A percentile compares a stretch with the other conserved stretches of the same genome.
phyloP scores from a whole-genome alignment of 2,329 filamentous ascomycete genomes.

The Cladophialophora psammophila region DNA sequence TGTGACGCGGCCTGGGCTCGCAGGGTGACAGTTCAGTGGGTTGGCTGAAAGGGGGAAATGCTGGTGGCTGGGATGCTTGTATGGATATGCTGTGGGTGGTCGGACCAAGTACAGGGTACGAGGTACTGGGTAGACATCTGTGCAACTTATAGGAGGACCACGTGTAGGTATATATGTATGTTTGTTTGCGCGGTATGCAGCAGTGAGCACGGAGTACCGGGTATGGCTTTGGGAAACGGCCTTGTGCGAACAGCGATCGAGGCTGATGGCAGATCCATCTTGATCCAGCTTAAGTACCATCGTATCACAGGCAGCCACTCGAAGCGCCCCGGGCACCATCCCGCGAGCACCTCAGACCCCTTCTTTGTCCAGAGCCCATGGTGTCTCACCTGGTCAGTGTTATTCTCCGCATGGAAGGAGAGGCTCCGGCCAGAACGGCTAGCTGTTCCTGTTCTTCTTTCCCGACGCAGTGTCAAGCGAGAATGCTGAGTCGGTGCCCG shows the following conservation, averaged over 20 bases:
- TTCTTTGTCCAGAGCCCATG: background rate
- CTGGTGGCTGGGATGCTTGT: background rate
- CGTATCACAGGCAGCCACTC: background rate
- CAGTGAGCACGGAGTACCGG: background rate
- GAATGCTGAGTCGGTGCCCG: background rate
- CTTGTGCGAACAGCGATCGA: background rate
- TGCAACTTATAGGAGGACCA: background rate
- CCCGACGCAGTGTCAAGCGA: background rate
- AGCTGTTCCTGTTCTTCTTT: background rate
- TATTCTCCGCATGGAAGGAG: background rate
- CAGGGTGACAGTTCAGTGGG: background rate
- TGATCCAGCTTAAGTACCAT: background rate
- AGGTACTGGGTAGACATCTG: background rate
- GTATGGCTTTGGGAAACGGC: background rate
- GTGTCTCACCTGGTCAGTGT: background rate
- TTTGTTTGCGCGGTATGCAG: background rate
- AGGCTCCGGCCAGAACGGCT: background rate
- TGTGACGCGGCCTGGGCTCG: background rate
- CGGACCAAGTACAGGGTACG: background rate
- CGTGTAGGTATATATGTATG: background rate
- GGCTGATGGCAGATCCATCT: background rate
- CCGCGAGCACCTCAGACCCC: background rate
- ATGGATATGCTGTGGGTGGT: background rate
- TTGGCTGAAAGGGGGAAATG: background rate
- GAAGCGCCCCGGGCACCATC: background rate